These are phyloP conservation scores for Botrytis cinerea DNA, from an alignment of 2,329 filamentous ascomycete genomes.

Conservation along the genomic window DNA sequence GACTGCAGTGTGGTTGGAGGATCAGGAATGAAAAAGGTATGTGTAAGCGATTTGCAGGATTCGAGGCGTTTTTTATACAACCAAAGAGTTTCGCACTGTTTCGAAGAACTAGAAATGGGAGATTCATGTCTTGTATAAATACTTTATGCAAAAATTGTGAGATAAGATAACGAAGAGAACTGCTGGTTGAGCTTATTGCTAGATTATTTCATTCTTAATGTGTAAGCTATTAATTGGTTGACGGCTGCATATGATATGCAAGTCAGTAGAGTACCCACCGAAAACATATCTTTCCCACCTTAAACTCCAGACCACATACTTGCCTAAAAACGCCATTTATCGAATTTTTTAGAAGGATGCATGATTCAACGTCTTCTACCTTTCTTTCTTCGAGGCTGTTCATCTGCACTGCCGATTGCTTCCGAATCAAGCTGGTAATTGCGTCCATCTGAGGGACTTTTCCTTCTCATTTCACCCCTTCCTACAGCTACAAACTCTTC, in stretches of 20 bases:
- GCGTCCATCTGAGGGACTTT: constrained; percentile 74
- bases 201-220: constrained; percentile 20
- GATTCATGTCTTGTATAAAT: constrained; percentile 10
- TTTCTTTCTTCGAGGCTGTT: constrained; percentile 39
- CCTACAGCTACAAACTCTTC: constrained; percentile 75
- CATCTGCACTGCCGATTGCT: constrained; percentile 45
- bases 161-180: constrained; percentile 23
- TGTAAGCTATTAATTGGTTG: constrained; percentile 25
- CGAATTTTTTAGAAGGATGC: neutral
- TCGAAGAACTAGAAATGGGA: neutral
- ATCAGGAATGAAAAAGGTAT: constrained; percentile 12
- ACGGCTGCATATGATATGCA: constrained; percentile 23
- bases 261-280: constrained; percentile 20
- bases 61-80: constrained; percentile 9
- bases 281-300: constrained; percentile 7
- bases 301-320: constrained; percentile 11
- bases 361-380: constrained; percentile 30
- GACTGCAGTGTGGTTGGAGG: constrained; percentile 4
- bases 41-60: constrained; percentile 24
- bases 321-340: constrained; percentile 4
- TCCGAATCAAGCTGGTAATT: constrained; percentile 64
- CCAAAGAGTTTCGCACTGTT: neutral
- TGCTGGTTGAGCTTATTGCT: constrained; percentile 13
- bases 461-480: constrained; percentile 81
- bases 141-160: constrained; percentile 1